A percentile compares a stretch with the other conserved stretches of the same genome.
phyloP scores from a whole-genome alignment of 2,329 filamentous ascomycete species.

The Lomentospora prolificans region DNA sequence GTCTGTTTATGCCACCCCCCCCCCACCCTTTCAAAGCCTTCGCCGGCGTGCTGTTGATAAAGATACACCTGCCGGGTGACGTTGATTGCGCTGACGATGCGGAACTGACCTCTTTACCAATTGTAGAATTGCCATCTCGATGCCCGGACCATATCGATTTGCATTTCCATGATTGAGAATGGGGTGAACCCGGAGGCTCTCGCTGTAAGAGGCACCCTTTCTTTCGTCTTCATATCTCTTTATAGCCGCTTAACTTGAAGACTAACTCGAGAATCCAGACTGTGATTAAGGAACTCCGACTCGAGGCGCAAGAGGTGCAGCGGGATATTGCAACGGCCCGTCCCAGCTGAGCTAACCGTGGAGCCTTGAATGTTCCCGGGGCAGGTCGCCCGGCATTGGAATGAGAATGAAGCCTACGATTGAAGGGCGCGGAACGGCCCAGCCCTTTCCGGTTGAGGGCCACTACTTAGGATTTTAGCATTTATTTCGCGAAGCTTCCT shows the following conservation, averaged over 20 bases:
- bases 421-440: no score
- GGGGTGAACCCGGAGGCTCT: slow-evolving; percentile 93
- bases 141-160: slow-evolving; percentile 82
- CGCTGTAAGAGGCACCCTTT: slow-evolving; percentile 51
- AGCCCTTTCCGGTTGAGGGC: no score
- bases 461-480: no score
- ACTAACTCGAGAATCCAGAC: slow-evolving; percentile 26
- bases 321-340: slow-evolving; percentile 24
- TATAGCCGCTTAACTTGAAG: background rate
- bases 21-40: no score
- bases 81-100: no score
- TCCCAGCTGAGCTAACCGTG: background rate
- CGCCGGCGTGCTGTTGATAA: no score
- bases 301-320: slow-evolving; percentile 42
- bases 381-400: background rate
- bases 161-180: slow-evolving; percentile 94
- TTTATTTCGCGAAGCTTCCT: no score
- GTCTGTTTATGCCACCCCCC: slow-evolving; percentile 39
- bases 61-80: no score
- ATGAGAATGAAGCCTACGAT: background rate
- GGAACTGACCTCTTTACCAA: background rate
- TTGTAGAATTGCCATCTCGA: slow-evolving; percentile 88
- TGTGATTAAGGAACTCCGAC: slow-evolving; percentile 50
- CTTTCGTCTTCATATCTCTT: background rate
- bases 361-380: background rate